These are phyloP conservation scores for Calonectria pseudoturangicola DNA, from an alignment of 2,329 filamentous ascomycete species.

Conservation along the genomic window DNA sequence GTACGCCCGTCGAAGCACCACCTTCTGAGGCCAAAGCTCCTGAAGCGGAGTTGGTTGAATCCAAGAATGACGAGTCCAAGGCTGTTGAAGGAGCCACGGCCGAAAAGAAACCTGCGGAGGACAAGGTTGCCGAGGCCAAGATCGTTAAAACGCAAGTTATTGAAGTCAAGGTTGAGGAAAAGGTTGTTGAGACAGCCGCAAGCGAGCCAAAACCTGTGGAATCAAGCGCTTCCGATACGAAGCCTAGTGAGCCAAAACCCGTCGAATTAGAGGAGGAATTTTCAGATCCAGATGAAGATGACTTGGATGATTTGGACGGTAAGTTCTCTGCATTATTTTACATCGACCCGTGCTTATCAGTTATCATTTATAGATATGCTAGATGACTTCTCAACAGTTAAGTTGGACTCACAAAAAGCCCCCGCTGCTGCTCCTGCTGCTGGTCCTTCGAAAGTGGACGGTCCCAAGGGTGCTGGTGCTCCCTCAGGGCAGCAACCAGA, in stretches of 20 bases:
- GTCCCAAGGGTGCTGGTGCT: conserved; percentile 61
- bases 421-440: conserved; percentile 50
- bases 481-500: conserved; percentile 48
- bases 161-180: conserved; percentile 14
- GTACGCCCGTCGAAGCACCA: conserved; percentile 1
- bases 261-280: conserved; percentile 69
- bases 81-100: neutral
- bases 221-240: neutral
- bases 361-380: conserved; percentile 82
- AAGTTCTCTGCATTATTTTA: neutral
- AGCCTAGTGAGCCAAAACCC: neutral
- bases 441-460: conserved; percentile 55
- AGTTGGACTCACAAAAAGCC: conserved; percentile 62
- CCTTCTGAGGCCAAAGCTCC: conserved; percentile 21
- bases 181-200: conserved; percentile 1
- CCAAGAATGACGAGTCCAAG: neutral
- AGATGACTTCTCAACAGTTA: conserved; percentile 87
- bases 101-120: neutral
- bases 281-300: conserved; percentile 94
- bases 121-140: neutral
- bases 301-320: conserved; percentile 94
- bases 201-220: conserved; percentile 23
- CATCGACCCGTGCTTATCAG: neutral
- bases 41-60: conserved; percentile 13
- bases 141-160: conserved; percentile 16